phyloP scores from a whole-genome alignment of 768 basidiomycete species.

The Hygrophoropsis aurantiaca region DNA sequence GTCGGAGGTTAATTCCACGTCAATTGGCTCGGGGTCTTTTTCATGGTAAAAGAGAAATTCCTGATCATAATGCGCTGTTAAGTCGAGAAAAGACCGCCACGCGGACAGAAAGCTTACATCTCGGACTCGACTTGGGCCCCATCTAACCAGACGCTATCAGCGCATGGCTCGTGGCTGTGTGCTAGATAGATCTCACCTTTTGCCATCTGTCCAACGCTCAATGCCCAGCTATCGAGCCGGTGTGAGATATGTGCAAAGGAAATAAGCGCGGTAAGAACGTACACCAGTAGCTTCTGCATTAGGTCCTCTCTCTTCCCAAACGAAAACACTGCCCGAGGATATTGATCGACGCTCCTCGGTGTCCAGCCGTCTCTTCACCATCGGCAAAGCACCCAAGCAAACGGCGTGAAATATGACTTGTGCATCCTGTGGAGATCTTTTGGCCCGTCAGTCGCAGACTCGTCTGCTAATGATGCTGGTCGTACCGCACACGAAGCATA shows the following conservation, averaged over 20 bases:
- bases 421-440: constrained; percentile 61
- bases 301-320: constrained; percentile 81
- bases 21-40: constrained; percentile 51
- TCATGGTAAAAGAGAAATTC: constrained; percentile 81
- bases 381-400: constrained; percentile 51
- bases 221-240: constrained; percentile 56
- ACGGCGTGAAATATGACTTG: constrained; percentile 78
- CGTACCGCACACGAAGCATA: constrained; percentile 51
- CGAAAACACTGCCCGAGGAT: constrained; percentile 70
- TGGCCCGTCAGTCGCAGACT: neutral
- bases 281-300: constrained; percentile 68
- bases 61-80: constrained; percentile 32
- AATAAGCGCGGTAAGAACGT: constrained; percentile 21
- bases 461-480: neutral
- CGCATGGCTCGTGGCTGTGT: neutral
- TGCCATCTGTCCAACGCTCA: constrained; percentile 81
- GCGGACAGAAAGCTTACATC: constrained; percentile 49
- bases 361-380: constrained; percentile 71
- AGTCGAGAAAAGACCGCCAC: constrained; percentile 1
- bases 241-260: constrained; percentile 10
- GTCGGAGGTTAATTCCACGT: constrained; percentile 48
- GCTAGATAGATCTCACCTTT: constrained; percentile 29
- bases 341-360: constrained; percentile 73
- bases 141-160: constrained; percentile 34
- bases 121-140: constrained; percentile 78